These are phyloP conservation scores for Neofusicoccum sp. DNA, from an alignment of 2,329 filamentous ascomycete species.

Conservation along the genomic window DNA sequence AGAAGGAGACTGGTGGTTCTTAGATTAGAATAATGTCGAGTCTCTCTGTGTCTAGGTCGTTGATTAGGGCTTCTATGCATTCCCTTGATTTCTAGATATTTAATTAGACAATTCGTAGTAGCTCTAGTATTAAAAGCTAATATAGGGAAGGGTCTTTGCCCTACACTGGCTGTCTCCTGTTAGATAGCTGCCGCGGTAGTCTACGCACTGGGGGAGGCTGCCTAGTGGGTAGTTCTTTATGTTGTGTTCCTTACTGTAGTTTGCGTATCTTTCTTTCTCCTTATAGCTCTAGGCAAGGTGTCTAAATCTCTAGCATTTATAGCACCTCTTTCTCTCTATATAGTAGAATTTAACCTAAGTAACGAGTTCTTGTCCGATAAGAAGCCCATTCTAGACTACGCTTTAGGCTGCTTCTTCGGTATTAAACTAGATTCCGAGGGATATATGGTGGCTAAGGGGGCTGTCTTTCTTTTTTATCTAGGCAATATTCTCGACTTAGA, in stretches of 20 bases:
- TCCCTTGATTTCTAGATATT: neutral
- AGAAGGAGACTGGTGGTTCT: slow-evolving; percentile 2
- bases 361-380: neutral
- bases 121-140: neutral
- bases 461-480: neutral
- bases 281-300: neutral
- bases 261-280: neutral
- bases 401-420: neutral
- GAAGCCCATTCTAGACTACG: neutral
- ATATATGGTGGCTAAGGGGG: neutral
- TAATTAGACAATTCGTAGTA: neutral
- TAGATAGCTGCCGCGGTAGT: neutral
- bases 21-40: neutral
- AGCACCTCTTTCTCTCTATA: neutral
- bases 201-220: neutral
- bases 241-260: neutral
- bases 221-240: neutral
- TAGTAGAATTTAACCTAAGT: neutral
- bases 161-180: neutral
- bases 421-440: neutral
- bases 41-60: neutral
- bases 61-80: neutral
- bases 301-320: neutral
- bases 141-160: neutral
- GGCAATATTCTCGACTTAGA: neutral